A percentile compares a stretch with the other conserved stretches of the same genome.
Conservation (phyloP, 2,329 filamentous ascomycete genomes). For the Xylaria sp. region DNA sequence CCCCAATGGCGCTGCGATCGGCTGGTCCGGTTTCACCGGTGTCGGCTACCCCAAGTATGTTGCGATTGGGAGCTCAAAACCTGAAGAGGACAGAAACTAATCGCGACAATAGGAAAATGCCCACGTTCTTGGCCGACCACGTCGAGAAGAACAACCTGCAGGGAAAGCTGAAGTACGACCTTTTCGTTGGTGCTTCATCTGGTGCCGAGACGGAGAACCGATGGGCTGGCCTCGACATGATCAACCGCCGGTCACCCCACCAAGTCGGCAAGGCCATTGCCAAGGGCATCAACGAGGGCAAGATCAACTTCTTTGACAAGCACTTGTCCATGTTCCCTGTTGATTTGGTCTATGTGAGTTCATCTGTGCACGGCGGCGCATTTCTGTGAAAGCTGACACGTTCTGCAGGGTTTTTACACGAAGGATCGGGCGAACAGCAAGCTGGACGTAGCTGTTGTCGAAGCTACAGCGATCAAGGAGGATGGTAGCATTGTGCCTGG, state of each 20-base stretch:
- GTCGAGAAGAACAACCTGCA: conserved; percentile 82
- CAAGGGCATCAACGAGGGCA: conserved; percentile 82
- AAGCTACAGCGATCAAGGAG: conserved; percentile 80
- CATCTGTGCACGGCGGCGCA: neutral
- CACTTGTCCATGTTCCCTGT: conserved; percentile 88
- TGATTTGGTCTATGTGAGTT: conserved; percentile 69
- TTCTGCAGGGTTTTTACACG: conserved; percentile 67
- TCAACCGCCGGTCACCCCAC: conserved; percentile 76
- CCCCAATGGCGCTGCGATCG: conserved; percentile 78
- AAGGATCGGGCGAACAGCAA: conserved; percentile 68
- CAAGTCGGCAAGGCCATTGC: conserved; percentile 88
- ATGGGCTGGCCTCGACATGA: conserved; percentile 88
- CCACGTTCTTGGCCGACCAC: conserved; percentile 77
- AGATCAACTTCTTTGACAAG: conserved; percentile 91
- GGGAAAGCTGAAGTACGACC: conserved; percentile 76
- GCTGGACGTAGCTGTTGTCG: conserved; percentile 78
- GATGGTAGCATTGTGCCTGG: conserved; percentile 86
- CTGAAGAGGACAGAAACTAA: conserved; percentile 1
- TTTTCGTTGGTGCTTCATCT: conserved; percentile 86
- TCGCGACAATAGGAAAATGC: conserved; percentile 61
- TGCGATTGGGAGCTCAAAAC: neutral
- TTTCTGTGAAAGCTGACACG: conserved; percentile 9
- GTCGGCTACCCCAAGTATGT: conserved; percentile 82
- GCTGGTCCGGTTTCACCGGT: conserved; percentile 88
- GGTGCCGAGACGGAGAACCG: conserved; percentile 87